These are phyloP conservation scores for Triticum aestivum DNA, from an alignment of 176 grass and related monocot genomes.

Conservation along the genomic window IWGSC_CS_RefSeq_v2.1 NC_057810.1:6085407-6085906, in stretches of 20 bases:
- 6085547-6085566: constrained; percentile 92
- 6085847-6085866: neutral
- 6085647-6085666: neutral
- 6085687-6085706: constrained; percentile 79
- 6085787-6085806: constrained; percentile 88
- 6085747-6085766: constrained; percentile 90
- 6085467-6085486: constrained; percentile 73
- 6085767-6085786: constrained; percentile 89
- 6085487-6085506: constrained; percentile 84
- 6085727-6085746: constrained; percentile 88
- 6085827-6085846: no score
- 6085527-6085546: constrained; percentile 86
- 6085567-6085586: constrained; percentile 58
- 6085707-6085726: constrained; percentile 82
- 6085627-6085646: neutral
- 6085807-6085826: neutral
- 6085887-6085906: neutral
- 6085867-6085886: neutral
- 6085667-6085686: constrained; percentile 29
- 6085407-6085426: constrained; percentile 88
- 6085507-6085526: constrained; percentile 63
- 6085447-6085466: constrained; percentile 70
- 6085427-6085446: constrained; percentile 64
- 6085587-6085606: neutral
- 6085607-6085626: neutral